These are phyloP conservation scores for Curvularia sp. DNA, from an alignment of 2,329 filamentous ascomycete genomes.

Conservation along the genomic window DNA sequence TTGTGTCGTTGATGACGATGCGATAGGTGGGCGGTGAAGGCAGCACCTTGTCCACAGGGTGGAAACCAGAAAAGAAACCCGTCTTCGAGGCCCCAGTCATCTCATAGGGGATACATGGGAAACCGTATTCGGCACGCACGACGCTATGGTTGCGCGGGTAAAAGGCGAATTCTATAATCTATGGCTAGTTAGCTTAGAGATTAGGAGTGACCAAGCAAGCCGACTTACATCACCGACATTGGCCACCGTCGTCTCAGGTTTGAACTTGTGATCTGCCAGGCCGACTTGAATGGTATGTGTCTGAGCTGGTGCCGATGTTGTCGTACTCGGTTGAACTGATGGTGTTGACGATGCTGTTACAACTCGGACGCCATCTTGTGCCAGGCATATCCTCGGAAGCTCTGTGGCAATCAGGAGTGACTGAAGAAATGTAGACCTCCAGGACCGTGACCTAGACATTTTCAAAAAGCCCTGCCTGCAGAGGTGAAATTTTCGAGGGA, in stretches of 20 bases:
- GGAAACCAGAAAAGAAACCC: slow-evolving; percentile 44
- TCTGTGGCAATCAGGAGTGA: neutral
- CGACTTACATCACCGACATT: slow-evolving; percentile 47
- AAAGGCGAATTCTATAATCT: slow-evolving; percentile 52
- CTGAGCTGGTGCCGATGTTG: slow-evolving; percentile 24
- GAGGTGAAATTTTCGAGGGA: neutral
- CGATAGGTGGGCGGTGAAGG: slow-evolving; percentile 37
- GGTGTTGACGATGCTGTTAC: slow-evolving; percentile 9
- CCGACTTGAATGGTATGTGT: slow-evolving; percentile 50
- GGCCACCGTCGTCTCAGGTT: slow-evolving; percentile 49
- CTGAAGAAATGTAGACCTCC: neutral
- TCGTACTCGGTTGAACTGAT: slow-evolving; percentile 17
- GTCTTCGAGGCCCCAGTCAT: slow-evolving; percentile 35
- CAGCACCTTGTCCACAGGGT: slow-evolving; percentile 34
- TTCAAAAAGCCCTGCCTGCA: slow-evolving; percentile 4
- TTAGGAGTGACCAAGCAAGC: neutral
- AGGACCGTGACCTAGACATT: neutral
- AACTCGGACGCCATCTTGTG: slow-evolving; percentile 12
- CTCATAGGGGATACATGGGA: slow-evolving; percentile 52
- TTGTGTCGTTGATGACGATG: slow-evolving; percentile 41
- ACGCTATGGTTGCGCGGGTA: slow-evolving; percentile 54
- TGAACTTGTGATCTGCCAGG: slow-evolving; percentile 48
- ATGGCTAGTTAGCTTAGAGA: slow-evolving; percentile 5
- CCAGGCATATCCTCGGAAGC: slow-evolving; percentile 15
- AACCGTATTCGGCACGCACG: slow-evolving; percentile 50